Evolutionary conservation across 176 grass and related monocot species (phyloP).

Genomic region (Areca catechu): DNA sequence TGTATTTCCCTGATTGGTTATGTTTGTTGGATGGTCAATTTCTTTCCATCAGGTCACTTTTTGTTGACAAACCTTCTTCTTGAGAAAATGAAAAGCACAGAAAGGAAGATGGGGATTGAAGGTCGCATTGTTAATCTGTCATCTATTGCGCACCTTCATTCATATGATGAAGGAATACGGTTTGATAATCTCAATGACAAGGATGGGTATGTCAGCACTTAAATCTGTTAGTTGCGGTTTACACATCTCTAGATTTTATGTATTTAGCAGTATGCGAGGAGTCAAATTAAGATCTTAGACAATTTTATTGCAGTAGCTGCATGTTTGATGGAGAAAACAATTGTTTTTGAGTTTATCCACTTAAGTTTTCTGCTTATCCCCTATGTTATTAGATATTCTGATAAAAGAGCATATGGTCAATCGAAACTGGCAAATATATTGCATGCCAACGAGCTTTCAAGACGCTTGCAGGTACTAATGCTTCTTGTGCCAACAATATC

Average conservation of each 20-base stretch:
- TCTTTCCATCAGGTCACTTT: slow-evolving; percentile 67
- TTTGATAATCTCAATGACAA: slow-evolving; percentile 64
- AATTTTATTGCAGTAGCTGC: too few relatives aligned
- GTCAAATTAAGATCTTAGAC: too few relatives aligned
- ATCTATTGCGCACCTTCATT: slow-evolving; percentile 73
- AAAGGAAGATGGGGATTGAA: slow-evolving; percentile 53
- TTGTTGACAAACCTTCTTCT: slow-evolving; percentile 87
- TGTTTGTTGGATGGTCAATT: background rate
- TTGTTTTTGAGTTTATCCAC: background rate
- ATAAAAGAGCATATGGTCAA: slow-evolving; percentile 87
- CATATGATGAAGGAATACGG: slow-evolving; percentile 59
- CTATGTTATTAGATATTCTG: slow-evolving; percentile 56
- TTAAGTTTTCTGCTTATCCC: slow-evolving; percentile 13
- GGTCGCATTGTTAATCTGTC: slow-evolving; percentile 88
- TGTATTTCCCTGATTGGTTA: too few relatives aligned
- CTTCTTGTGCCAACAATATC: background rate
- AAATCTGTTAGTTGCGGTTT: too few relatives aligned
- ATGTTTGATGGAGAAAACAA: too few relatives aligned
- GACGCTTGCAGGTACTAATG: slow-evolving; percentile 53
- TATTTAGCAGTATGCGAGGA: too few relatives aligned
- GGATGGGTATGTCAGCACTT: slow-evolving; percentile 35
- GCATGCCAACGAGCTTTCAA: slow-evolving; percentile 74
- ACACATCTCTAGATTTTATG: too few relatives aligned
- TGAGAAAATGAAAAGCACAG: slow-evolving; percentile 73
- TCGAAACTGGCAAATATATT: slow-evolving; percentile 94